A percentile compares a stretch with the other conserved stretches of the same genome.
Evolutionary conservation across 805 yeast genomes (phyloP).

Genomic region (Spathaspora sp.): DNA sequence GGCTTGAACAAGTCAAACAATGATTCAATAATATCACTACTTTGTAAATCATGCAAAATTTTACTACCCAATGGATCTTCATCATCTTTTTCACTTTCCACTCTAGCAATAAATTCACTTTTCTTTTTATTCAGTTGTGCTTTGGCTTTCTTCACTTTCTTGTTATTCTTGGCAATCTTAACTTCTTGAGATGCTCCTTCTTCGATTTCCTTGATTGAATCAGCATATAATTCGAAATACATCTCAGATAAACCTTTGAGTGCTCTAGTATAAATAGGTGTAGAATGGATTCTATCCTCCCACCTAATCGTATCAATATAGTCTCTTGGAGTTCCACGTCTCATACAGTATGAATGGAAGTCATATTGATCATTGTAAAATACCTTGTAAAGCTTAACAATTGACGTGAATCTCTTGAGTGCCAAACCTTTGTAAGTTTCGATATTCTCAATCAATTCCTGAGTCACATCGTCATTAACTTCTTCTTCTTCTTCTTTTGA

Average conservation of each 20-base stretch:
- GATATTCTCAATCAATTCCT: slow-evolving; percentile 39
- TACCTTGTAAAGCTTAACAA: slow-evolving; percentile 63
- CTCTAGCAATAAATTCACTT: slow-evolving; percentile 48
- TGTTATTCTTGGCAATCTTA: slow-evolving; percentile 26
- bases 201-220: slow-evolving; percentile 8
- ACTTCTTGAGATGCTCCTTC: slow-evolving; percentile 18
- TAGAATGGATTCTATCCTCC: slow-evolving; percentile 72
- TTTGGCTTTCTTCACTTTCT: slow-evolving; percentile 57
- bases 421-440: slow-evolving; percentile 63
- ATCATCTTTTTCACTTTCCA: slow-evolving; percentile 45
- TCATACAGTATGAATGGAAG: slow-evolving; percentile 88
- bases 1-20: slow-evolving; percentile 42
- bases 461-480: slow-evolving; percentile 20
- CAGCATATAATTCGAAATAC: slow-evolving; percentile 41
- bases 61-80: slow-evolving; percentile 59
- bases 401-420: slow-evolving; percentile 69
- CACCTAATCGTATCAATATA: slow-evolving; percentile 74
- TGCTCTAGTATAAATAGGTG: slow-evolving; percentile 72
- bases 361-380: slow-evolving; percentile 85
- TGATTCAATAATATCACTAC: slow-evolving; percentile 39
- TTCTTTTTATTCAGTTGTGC: slow-evolving; percentile 46
- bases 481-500: slow-evolving; percentile 19
- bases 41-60: slow-evolving; percentile 24
- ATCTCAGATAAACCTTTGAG: slow-evolving; percentile 59
- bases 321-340: slow-evolving; percentile 86